Evolutionary conservation across 352 stramenopile species (phyloP), one percentile per base, ranked within the genome.

Genomic region (Pythium oligandrum): DNA sequence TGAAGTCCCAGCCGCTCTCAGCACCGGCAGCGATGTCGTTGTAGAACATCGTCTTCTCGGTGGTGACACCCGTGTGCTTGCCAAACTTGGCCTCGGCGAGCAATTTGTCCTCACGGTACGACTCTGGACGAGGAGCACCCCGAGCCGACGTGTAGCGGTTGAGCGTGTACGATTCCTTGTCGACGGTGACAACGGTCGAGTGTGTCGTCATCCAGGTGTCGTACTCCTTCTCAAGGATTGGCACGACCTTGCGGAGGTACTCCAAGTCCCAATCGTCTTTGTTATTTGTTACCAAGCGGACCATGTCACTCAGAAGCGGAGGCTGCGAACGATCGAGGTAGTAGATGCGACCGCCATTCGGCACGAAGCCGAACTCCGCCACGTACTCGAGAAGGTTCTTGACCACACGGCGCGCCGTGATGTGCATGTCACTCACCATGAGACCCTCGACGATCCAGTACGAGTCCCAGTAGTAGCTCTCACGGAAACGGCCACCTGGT

Each of bases 381-480:
- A 85, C 62, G 49, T 83, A 72, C 50, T 80, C 64, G 6, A 83
- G 52, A 26, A 90, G 42, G 59, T 88, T 90, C 3, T 63, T 57
- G 44, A 88, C 63, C 9, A 84, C 61, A 26, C 63, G 64, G 26
- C 55, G 38, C 4, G 76, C 74, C 8, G 76, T 83, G 3, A 58
- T 32, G 30, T 52, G 40, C 74, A 88, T 82, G 37, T 65, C 62
- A 45, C 65, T 75, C 4, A 78, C 68, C 42, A 87, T 45, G 3
- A 89, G 59, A 2, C 77, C 74, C 48, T 64, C 33, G 39, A 89
- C 54, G 44, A 86, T 88, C 79, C 79, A 90, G 66, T 79, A 88
- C 40, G 61, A 71, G 61, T 90, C 79, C 79, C 79, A 89, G 57
- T 89, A 89, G 57, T 89, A 90, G 38, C 54, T 67, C 61, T 90